phyloP scores from a whole-genome alignment of 495 filamentous ascomycete genomes.

The Aspergillus ostianus region DNA sequence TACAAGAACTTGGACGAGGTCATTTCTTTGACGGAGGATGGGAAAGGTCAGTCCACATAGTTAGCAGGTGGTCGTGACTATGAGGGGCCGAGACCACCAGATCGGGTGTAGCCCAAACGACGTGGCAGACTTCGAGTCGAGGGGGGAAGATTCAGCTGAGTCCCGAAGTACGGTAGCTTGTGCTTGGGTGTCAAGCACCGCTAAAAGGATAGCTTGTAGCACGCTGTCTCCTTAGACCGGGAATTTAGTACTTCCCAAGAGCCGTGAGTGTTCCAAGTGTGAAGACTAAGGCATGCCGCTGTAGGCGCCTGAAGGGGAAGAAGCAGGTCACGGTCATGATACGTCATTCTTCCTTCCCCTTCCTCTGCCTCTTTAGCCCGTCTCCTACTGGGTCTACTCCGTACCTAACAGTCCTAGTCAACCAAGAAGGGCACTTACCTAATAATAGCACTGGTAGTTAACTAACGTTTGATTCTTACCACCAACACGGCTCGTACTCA shows the following conservation, averaged over 20 bases:
- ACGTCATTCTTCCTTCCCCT: too few relatives aligned
- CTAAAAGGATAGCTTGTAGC: not conserved
- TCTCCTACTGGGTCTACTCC: not conserved
- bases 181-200: too few relatives aligned
- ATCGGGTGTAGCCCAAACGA: conserved; percentile 26
- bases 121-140: conserved; percentile 29
- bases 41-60: not conserved
- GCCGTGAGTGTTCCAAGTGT: too few relatives aligned
- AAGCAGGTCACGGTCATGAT: too few relatives aligned
- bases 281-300: not conserved
- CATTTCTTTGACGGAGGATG: not conserved
- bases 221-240: not conserved
- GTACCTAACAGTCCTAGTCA: too few relatives aligned
- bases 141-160: conserved; percentile 12
- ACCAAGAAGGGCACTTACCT: not conserved
- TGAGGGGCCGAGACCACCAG: conserved; percentile 12
- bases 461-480: not conserved
- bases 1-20: conserved; percentile 7
- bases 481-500: not conserved
- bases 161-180: conserved; percentile 10
- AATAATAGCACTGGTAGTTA: not conserved
- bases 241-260: not conserved
- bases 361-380: too few relatives aligned
- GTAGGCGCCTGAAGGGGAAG: not conserved
- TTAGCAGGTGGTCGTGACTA: conserved; percentile 1